Percentiles rank a stretch among this genome's conserved stretches.
Evolutionary conservation across 345 rosid genomes (phyloP).

Genomic region (Mallotus nudiflorus): DNA sequence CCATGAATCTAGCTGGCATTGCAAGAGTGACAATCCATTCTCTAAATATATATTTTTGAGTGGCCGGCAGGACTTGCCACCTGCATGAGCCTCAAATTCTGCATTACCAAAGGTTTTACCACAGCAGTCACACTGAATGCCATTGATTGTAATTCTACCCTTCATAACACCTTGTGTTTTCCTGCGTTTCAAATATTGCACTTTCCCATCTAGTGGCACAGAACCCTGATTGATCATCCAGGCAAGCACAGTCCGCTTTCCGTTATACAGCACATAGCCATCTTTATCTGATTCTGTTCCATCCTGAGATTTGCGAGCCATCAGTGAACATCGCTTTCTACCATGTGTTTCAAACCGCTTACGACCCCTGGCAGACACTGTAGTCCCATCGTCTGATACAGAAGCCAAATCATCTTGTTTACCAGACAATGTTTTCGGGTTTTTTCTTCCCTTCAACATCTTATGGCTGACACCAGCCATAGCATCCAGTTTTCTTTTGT

Average conservation of each 20-base stretch:
- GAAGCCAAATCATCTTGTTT: constrained; percentile 24
- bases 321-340: constrained; percentile 58
- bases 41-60: constrained; percentile 61
- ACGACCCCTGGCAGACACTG: constrained; percentile 34
- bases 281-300: constrained; percentile 43
- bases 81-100: constrained; percentile 71
- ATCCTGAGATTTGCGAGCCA: constrained; percentile 64
- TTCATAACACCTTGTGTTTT: constrained; percentile 39
- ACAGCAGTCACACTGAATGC: constrained; percentile 82
- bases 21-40: constrained; percentile 63
- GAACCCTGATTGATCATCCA: constrained; percentile 85
- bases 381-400: constrained; percentile 21
- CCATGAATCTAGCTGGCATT: constrained; percentile 72
- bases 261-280: constrained; percentile 65
- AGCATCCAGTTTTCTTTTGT: constrained; percentile 32
- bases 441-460: constrained; percentile 29
- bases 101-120: constrained; percentile 43
- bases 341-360: constrained; percentile 51
- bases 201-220: constrained; percentile 56
- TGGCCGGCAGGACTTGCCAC: constrained; percentile 48
- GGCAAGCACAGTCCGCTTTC: constrained; percentile 69
- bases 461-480: constrained; percentile 25
- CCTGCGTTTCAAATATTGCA: constrained; percentile 47
- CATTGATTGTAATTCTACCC: constrained; percentile 61
- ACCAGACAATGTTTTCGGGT: constrained; percentile 20